Base-by-base conservation (phyloP, 164 flowering plant genomes). In the Stephania yunnanensis region DNA sequence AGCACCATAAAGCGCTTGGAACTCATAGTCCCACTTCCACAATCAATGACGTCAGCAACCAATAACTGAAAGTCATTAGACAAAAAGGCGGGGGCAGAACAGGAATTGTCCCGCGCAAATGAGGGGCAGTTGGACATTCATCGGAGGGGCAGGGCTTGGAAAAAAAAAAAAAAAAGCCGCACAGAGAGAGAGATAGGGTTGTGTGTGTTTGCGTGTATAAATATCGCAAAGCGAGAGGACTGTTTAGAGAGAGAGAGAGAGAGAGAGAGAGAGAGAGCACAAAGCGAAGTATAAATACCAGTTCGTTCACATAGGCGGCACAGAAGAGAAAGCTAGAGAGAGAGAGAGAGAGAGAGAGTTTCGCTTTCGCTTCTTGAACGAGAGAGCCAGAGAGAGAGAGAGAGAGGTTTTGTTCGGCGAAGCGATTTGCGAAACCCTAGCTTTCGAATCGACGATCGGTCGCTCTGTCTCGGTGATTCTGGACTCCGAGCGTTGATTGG, bases 281-380 rank as follows among this genome's bases (percentile, higher is more conserved):
- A 20, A 48, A 71, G 64, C 64, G 29, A 45, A 10, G 53, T 64
- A 68, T 48, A 75, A 73, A 25, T 46, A 64, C 10, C 50, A 55
- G 29, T n/a, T 36, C 42, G 42, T 36, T 36, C 42, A 29, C 44
- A 71, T 42, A 46, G 74, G 64, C 61, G 74, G 65, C 64, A 5
- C 64, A 30, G 11, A 71, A 69, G 46, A 53, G 75, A 55, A 17
- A 36, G 29, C 10, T 66, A 61, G 75, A 73, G 19, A 73, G 75
- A 13, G 17, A 69, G 53, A 58, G 68, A 75, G 20, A 58, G 75
- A 42, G 42, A 17, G 15, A 58, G 63, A 19, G 17, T 36, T 36
- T 36, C 42, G 42, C 63, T 73, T 46, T 71, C 13, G 46, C 42
- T 63, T 17, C 22, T 10, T 15, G 55, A 46, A 58, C 46, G 31